phyloP scores from a whole-genome alignment of 208 protist genomes.

The Crithidia expoeki region DNA sequence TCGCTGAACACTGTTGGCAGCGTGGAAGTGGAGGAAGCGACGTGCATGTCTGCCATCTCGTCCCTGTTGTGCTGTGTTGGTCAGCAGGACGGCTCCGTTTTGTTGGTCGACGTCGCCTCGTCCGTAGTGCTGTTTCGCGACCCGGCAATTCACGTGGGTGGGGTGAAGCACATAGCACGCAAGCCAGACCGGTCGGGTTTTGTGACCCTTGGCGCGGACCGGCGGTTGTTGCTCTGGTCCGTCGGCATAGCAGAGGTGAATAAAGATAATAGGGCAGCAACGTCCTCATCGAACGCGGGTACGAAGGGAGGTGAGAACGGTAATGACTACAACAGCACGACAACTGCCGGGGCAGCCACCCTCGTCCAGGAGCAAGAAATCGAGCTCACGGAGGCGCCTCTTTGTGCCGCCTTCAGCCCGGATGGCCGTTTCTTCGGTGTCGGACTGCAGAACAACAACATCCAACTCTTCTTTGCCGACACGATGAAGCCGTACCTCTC shows the following conservation, averaged over 20 bases:
- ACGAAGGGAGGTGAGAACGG: not conserved
- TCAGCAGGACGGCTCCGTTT: constrained; percentile 67
- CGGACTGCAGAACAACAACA: constrained; percentile 96
- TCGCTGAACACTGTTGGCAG: constrained; percentile 55
- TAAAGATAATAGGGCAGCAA: not conserved
- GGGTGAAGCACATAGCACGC: constrained; percentile 63
- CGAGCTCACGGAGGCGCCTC: constrained; percentile 94
- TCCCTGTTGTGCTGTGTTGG: constrained; percentile 78
- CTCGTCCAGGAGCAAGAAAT: constrained; percentile 84
- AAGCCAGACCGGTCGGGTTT: constrained; percentile 71
- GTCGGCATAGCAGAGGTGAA: constrained; percentile 56
- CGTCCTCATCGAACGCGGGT: not conserved
- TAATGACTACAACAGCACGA: not conserved
- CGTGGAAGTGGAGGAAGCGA: constrained; percentile 58
- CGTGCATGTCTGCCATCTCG: constrained; percentile 67
- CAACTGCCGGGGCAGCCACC: constrained; percentile 26
- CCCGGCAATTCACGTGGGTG: constrained; percentile 84
- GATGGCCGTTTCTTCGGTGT: constrained; percentile 93
- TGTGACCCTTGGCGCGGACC: constrained; percentile 78
- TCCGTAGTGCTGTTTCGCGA: constrained; percentile 84
- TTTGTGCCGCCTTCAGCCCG: constrained; percentile 82
- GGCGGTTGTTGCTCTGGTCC: constrained; percentile 84
- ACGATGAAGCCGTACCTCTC: constrained; percentile 98
- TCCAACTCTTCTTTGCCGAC: constrained; percentile 98
- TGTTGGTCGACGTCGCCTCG: constrained; percentile 70